phyloP scores from a whole-genome alignment of 2,329 filamentous ascomycete genomes.

The Tolypocladium guangdongense region DNA sequence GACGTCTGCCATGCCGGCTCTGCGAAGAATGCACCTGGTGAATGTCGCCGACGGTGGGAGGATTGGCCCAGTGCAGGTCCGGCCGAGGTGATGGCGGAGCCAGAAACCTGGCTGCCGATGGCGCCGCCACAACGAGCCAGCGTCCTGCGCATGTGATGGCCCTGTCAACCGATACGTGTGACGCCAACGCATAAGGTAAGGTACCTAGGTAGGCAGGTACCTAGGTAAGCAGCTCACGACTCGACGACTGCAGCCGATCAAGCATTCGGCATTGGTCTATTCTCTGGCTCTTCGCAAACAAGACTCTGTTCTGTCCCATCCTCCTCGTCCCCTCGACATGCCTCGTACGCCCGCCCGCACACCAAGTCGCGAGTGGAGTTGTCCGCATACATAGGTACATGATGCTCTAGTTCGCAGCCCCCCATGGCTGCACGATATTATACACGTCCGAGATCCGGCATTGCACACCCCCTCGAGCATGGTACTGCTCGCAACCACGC shows the following conservation, averaged over 20 bases:
- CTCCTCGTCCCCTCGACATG: not conserved
- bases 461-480: not conserved
- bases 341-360: not conserved
- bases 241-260: not conserved
- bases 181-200: too few species aligned
- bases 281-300: not conserved
- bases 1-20: slow-evolving; percentile 25
- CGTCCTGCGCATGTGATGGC: too few species aligned
- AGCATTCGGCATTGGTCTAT: not conserved
- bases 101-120: too few species aligned
- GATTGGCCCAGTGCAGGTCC: not conserved
- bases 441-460: not conserved
- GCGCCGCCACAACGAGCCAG: too few species aligned
- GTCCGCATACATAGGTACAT: not conserved
- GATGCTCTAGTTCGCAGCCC: not conserved
- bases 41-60: not conserved
- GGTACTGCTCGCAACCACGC: not conserved
- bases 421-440: not conserved
- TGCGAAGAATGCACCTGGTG: too few species aligned
- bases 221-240: not conserved
- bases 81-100: too few species aligned
- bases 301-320: not conserved
- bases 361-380: not conserved
- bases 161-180: too few species aligned
- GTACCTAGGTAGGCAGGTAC: too few species aligned